A percentile compares a stretch with the other conserved stretches of the same genome.
phyloP scores from a whole-genome alignment of 2,329 filamentous ascomycete species.

The Neonectria punicea region DNA sequence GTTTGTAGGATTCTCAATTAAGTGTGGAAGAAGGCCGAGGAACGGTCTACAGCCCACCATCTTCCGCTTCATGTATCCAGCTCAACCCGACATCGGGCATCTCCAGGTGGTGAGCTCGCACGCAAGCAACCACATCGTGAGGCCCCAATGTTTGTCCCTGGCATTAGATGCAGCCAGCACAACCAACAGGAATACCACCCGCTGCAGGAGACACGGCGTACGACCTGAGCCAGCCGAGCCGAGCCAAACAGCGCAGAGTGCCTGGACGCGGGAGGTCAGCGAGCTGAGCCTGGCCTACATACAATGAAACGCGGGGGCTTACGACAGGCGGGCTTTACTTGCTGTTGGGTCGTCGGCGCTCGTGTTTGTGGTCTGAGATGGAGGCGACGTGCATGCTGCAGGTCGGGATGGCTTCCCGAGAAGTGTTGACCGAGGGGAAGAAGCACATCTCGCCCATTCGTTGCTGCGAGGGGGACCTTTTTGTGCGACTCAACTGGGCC shows the following conservation, averaged over 20 bases:
- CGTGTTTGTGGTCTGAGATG: background rate
- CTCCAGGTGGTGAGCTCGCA: background rate
- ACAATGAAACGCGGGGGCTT: constrained; percentile 1
- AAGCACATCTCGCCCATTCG: no score
- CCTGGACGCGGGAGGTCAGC: background rate
- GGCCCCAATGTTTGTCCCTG: background rate
- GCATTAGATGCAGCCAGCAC: background rate
- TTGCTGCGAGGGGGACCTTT: background rate
- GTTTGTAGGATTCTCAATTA: background rate
- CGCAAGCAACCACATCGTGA: background rate
- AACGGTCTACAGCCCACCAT: background rate
- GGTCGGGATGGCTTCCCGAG: background rate
- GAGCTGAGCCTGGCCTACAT: background rate
- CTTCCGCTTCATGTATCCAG: background rate
- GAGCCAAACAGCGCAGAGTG: background rate
- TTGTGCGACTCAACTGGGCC: background rate
- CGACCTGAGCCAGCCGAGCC: background rate
- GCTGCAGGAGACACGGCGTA: background rate
- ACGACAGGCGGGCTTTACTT: no score
- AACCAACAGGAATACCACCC: background rate
- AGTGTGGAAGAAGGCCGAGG: background rate
- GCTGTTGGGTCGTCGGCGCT: background rate
- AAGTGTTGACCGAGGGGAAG: background rate
- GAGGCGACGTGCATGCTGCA: background rate
- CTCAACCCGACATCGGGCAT: background rate